A percentile compares a stretch with the other conserved stretches of the same genome.
These are phyloP conservation scores for Yarrowia sp. DNA, from an alignment of 805 yeast species.

Conservation along the genomic window DNA sequence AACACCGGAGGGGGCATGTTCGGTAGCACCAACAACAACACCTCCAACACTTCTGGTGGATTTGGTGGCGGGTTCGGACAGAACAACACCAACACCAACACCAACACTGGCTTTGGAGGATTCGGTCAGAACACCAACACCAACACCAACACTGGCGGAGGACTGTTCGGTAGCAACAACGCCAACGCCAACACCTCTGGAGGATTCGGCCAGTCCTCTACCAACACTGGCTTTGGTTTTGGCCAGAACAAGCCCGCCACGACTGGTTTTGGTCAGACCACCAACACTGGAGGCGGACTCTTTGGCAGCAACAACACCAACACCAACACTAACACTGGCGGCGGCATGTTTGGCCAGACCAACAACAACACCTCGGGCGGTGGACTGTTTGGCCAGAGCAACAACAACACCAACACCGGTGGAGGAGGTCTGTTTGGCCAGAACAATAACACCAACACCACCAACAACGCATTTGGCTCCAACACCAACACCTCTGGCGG, in stretches of 20 bases:
- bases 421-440: conserved; percentile 31
- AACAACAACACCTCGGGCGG: conserved; percentile 31
- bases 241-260: conserved; percentile 36
- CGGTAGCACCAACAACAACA: conserved; percentile 36
- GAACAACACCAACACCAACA: conserved; percentile 29
- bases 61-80: conserved; percentile 45
- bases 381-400: conserved; percentile 31
- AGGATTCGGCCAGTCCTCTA: conserved; percentile 2
- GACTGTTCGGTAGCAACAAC: conserved; percentile 14
- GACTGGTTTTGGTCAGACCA: conserved; percentile 28
- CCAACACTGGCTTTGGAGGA: neutral
- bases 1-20: conserved; percentile 44
- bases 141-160: conserved; percentile 30
- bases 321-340: conserved; percentile 30
- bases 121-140: conserved; percentile 32
- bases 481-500: conserved; percentile 30
- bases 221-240: conserved; percentile 38
- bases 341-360: conserved; percentile 26
- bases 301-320: conserved; percentile 28
- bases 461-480: conserved; percentile 26
- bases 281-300: conserved; percentile 27
- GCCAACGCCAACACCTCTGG: neutral
- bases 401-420: conserved; percentile 26
- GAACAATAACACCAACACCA: conserved; percentile 24
- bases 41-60: conserved; percentile 31